Conservation (phyloP, 1,284 basidiomycete genomes). For the Thecaphora thlaspeos region DNA sequence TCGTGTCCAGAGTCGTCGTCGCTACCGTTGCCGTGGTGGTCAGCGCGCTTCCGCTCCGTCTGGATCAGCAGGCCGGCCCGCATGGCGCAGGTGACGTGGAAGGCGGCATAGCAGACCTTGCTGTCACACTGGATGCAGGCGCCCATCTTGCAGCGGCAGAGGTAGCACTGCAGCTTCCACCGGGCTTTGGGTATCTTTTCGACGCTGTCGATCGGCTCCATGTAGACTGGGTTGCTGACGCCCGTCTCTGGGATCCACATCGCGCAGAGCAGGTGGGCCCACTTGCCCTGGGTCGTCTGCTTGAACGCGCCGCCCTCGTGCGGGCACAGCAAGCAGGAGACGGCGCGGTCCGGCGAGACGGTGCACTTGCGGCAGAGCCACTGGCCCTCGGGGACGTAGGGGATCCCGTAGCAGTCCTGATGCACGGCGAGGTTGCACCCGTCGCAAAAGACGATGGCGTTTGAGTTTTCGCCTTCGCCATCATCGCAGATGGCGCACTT, state of each 20-base stretch:
- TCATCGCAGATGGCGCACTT: slow-evolving; percentile 97
- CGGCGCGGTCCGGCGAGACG: slow-evolving; percentile 92
- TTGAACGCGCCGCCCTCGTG: slow-evolving; percentile 98
- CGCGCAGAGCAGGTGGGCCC: slow-evolving; percentile 94
- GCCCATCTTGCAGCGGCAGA: slow-evolving; percentile 78
- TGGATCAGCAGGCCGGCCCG: slow-evolving; percentile 48
- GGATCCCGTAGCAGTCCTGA: slow-evolving; percentile 99
- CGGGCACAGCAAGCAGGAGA: slow-evolving; percentile 89
- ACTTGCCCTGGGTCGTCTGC: slow-evolving; percentile 86
- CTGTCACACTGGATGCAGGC: slow-evolving; percentile 98
- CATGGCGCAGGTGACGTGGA: slow-evolving; percentile 91
- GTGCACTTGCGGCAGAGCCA: slow-evolving; percentile 99
- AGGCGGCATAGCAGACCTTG: slow-evolving; percentile 84
- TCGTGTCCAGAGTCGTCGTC: slow-evolving; percentile 34
- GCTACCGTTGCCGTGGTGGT: slow-evolving; percentile 31
- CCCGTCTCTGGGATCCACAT: slow-evolving; percentile 97
- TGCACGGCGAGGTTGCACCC: slow-evolving; percentile 98
- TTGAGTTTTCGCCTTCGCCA: slow-evolving; percentile 96
- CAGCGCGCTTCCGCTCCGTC: slow-evolving; percentile 34
- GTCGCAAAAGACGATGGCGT: slow-evolving; percentile 99
- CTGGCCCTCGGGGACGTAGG: slow-evolving; percentile 98
- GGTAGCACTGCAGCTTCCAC: slow-evolving; percentile 84
- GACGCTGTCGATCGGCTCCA: slow-evolving; percentile 94
- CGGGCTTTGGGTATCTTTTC: slow-evolving; percentile 84
- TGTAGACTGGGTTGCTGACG: slow-evolving; percentile 91